Evolutionary conservation across 2,329 filamentous ascomycete genomes (phyloP), one percentile per base, ranked within the genome.

Genomic region (Leptoxyphium fumago): DNA sequence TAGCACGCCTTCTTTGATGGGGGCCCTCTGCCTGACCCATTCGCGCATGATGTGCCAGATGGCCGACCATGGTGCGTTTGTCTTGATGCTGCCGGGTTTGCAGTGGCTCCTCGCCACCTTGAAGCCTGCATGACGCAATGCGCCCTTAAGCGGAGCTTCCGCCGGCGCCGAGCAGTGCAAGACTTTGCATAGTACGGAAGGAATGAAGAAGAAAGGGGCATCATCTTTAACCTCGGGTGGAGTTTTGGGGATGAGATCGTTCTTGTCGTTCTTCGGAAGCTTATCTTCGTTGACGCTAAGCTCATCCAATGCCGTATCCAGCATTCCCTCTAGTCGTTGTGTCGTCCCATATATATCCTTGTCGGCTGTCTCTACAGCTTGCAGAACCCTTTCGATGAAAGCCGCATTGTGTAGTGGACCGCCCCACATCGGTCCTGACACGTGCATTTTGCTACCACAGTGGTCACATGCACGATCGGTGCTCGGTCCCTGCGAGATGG

Each of bases 1-100:
- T 44, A 94, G 70, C 15, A 77, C 77, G 1, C 75, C 75, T 30
- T 80, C 75, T 58, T 84, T 93, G 46, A 94, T 71, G 0, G 88
- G 87, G 0, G 76, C 72, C 55, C 81, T 83, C 59, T 94, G 86
- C 18, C 81, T 75, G 11, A 84, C 77, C 86, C 87, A 98, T 64
- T 94, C 87, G 21, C 84, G 75, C 77, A 96, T 91, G 26, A 96
- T 70, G 59, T 93, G 83, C 88, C 91, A 96, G 40, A 98, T 75
- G 0, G 85, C 79, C 4, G 71, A 71, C 87, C 87, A 98, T 0
- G 88, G 84, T 11, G 91, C 91, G 63, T 96, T 79, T 0, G 91
- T 96, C 67, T 93, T 94, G 63, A 96, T 79, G 56, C 84, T 91
- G 21, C 88, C 89, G 0, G 85, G 75, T 52, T 87, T 86, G 54